Evolutionary conservation across 2,329 filamentous ascomycete species (phyloP).

Genomic region (Alternaria incomplexa): DNA sequence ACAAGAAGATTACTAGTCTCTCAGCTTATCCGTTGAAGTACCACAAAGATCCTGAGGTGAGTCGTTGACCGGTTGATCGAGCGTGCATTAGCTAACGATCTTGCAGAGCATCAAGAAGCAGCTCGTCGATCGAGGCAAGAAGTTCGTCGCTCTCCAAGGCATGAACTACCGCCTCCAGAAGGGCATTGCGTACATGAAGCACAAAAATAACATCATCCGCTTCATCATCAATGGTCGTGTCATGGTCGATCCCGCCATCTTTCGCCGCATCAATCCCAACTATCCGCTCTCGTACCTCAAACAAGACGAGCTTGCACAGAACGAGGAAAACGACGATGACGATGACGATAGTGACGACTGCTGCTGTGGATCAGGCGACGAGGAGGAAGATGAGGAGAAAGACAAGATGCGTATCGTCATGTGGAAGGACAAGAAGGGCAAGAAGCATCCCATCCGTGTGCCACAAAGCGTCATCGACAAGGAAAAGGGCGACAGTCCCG

Average conservation of each 20-base stretch:
- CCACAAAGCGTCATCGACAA: conserved; percentile 45
- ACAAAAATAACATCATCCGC: conserved; percentile 75
- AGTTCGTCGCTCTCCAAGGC: conserved; percentile 80
- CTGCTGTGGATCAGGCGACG: conserved; percentile 27
- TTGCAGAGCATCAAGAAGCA: conserved; percentile 63
- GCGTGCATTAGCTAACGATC: background rate
- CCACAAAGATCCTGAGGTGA: conserved; percentile 70
- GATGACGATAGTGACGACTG: conserved; percentile 54
- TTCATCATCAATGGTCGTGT: conserved; percentile 86
- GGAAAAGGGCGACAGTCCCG: conserved; percentile 56
- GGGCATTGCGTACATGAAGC: conserved; percentile 84
- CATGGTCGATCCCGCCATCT: conserved; percentile 85
- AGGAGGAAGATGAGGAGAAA: conserved; percentile 40
- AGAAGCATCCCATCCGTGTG: conserved; percentile 59
- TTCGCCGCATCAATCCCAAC: conserved; percentile 85
- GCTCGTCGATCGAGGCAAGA: conserved; percentile 81
- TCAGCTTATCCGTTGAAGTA: conserved; percentile 79
- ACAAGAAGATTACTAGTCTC: conserved; percentile 80
- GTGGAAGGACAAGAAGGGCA: conserved; percentile 57
- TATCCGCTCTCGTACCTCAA: conserved; percentile 78
- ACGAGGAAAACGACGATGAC: conserved; percentile 59
- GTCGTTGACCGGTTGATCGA: background rate
- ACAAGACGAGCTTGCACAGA: conserved; percentile 69
- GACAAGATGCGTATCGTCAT: conserved; percentile 48
- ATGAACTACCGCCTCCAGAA: conserved; percentile 84